phyloP scores from a whole-genome alignment of 75 land plant genomes.

The Cryptomeria japonica region DNA sequence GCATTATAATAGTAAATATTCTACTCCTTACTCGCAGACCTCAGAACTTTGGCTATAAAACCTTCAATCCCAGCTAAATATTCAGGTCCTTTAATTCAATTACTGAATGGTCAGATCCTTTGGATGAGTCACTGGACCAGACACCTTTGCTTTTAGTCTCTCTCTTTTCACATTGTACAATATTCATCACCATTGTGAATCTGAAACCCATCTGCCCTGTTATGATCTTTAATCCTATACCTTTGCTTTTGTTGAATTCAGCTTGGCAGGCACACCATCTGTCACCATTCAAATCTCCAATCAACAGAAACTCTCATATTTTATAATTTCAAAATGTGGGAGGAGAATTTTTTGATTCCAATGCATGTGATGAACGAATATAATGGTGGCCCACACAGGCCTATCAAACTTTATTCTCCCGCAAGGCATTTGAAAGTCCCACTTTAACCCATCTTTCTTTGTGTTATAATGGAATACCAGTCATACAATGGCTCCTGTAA shows the following conservation, averaged over 20 bases:
- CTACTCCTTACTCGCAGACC: too few species aligned
- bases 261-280: neutral
- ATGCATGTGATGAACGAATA: neutral
- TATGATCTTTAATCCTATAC: neutral
- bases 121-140: neutral
- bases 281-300: neutral
- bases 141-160: neutral
- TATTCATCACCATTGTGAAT: neutral
- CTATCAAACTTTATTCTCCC: neutral
- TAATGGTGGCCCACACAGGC: neutral
- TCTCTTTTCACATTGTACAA: neutral
- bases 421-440: neutral
- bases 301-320: too few species aligned
- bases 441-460: neutral
- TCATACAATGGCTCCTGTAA: neutral
- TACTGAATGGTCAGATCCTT: neutral
- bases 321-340: neutral
- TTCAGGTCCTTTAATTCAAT: neutral
- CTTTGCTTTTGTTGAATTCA: conserved; percentile 1
- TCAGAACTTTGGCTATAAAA: too few species aligned
- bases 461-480: neutral
- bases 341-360: neutral
- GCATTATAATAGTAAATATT: too few species aligned
- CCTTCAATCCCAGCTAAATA: too few species aligned
- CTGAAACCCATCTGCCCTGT: neutral